Base-by-base conservation (phyloP, 306 rosid species). In the Pterocarpus macrocarpus region DNA sequence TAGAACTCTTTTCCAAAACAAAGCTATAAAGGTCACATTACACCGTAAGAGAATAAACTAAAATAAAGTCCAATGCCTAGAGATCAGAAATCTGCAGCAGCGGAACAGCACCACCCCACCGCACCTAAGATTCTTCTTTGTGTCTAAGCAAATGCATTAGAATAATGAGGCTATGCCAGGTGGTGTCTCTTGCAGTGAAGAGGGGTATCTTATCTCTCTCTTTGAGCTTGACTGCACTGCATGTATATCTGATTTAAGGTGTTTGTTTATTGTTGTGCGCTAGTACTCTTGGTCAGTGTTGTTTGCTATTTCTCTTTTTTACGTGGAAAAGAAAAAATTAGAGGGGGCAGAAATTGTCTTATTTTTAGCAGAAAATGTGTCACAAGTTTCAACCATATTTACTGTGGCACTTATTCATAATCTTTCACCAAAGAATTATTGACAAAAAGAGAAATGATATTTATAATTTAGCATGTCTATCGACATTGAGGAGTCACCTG, bases 91-190 rank as follows among this genome's bases (percentile, higher is more conserved):
- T 73, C 75, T 73, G 76, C 22, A 82, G 76, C 22, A 79, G 84
- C 65, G 82, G 81, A 73, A 9, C 17, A 57, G 30, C 80, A 76
- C 77, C 75, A 81, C 85, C 55, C 75, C 71, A 84, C 84, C 84
- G 53, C 90, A 81, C 80, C 76, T 69, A 78, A 82, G 88, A 81
- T 87, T 85, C 82, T 82, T 84, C 90, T 76, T 81, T 87, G 79
- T 82, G 68, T 65, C 75, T 84, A 49, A 65, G 83, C 77, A 56
- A 79, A 70, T 71, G 64, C 30, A 82, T 70, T 87, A 75, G 65
- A 78, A 79, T 78, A 87, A 84, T 81, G 35, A 39, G 44, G 53
- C 30, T 47, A 28, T 79, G 77, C 12, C 85, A 86, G 76, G 79
- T 78, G 73, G 70, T 85, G 85, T 65, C 73, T 76, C 80, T 76